A percentile compares a stretch with the other conserved stretches of the same genome.
Evolutionary conservation across 495 filamentous ascomycete genomes (phyloP).

Genomic region (Trichoderma asperelloides): DNA sequence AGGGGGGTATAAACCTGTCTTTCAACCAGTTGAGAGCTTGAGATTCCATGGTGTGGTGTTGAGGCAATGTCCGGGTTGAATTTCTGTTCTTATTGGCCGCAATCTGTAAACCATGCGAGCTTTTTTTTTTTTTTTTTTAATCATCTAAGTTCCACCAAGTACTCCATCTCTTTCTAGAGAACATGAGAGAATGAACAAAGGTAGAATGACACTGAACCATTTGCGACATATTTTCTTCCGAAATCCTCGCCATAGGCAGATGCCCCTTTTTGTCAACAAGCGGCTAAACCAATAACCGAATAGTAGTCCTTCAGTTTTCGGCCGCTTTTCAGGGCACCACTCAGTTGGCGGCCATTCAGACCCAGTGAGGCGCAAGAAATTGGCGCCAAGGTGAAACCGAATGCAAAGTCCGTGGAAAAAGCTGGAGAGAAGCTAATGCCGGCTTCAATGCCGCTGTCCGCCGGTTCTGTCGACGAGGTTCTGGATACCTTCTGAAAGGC

Average conservation of each 20-base stretch:
- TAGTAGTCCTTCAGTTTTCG: neutral
- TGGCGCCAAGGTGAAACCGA: neutral
- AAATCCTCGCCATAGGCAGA: neutral
- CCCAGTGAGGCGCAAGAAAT: neutral
- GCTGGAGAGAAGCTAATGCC: neutral
- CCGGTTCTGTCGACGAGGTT: neutral
- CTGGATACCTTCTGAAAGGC: neutral
- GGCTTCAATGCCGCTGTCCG: neutral
- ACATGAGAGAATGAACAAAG: too few species aligned
- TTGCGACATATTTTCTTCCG: neutral
- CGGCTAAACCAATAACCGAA: slow-evolving; percentile 3
- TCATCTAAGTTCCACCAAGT: too few species aligned
- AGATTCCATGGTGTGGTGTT: neutral
- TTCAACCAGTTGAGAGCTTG: neutral
- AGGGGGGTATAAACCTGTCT: neutral
- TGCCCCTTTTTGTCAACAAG: neutral
- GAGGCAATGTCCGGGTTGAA: neutral
- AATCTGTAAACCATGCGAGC: neutral
- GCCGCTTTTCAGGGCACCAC: too few species aligned
- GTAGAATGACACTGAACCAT: neutral
- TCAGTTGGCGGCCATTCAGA: neutral
- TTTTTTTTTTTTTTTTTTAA: too few species aligned
- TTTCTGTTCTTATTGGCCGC: neutral
- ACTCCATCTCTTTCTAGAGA: too few species aligned
- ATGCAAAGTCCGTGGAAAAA: neutral